Base-by-base conservation (phyloP, 345 rosid species). In the Clausena lansium region DNA sequence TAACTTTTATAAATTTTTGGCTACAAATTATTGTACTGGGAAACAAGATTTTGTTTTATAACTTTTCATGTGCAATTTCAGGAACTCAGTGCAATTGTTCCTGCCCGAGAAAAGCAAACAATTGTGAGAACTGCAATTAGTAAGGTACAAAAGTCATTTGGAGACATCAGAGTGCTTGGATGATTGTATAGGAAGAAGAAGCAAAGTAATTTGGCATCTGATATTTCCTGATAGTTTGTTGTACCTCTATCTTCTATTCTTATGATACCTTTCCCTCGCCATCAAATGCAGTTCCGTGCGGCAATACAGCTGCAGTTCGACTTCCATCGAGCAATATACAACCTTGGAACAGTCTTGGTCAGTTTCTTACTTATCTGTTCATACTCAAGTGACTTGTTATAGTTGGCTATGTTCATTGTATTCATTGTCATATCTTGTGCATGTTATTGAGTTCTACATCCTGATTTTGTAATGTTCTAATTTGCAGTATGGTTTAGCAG, bases 61-160 rank as follows among this genome's bases (percentile, higher is more conserved):
- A n/a, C 52, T 71, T 81, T 67, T 74, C 52, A 75, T 58, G 30
- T 82, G 41, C 67, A 70, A 73, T 82, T 82, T 64, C 78, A 97
- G 99, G 99, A 97, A 89, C 94, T 93, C 72, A 91, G 99, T 84
- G 94, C 95, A 71, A 97, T 97, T 81, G 99, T 97, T 83, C 96
- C 98, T 75, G 98, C 90, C 36, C 85, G 97, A 54, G 98, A 94
- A 82, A 96, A 92, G 87, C 97, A 88, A 86, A 89, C 86, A 74
- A 92, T 97, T 78, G 98, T 93, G 75, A 91, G 86, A 87, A 89
- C 97, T 81, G 98, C 98, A 54, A 94, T 97, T 68, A 91, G 97
- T 81, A 97, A 97, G 99, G 98, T 97, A 85, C 80, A 74, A 70
- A 80, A 77, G 47, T 78, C 73, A 77, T 78, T 82, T 60, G 82